These are phyloP conservation scores for Hypoxylon sp. DNA, from an alignment of 2,329 filamentous ascomycete species.

Conservation along the genomic window DNA sequence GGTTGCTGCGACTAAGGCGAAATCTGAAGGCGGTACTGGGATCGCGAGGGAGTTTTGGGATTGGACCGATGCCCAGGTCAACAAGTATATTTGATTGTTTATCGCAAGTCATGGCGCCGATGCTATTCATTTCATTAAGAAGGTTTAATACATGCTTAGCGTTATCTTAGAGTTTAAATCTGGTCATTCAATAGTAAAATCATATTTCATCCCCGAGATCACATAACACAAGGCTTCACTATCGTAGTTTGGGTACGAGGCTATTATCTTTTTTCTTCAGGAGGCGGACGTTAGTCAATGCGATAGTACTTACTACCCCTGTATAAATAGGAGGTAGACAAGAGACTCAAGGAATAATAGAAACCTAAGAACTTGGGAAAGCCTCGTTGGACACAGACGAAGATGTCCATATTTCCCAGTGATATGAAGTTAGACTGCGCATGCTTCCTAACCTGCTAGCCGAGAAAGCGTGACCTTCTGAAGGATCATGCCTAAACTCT, in stretches of 20 bases:
- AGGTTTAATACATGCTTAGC: neutral
- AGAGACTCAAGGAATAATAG: neutral
- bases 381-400: neutral
- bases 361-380: neutral
- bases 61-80: constrained; percentile 60
- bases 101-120: neutral
- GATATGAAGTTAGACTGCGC: neutral
- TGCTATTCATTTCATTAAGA: constrained; percentile 4
- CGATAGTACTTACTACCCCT: neutral
- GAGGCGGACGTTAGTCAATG: neutral
- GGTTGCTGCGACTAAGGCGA: constrained; percentile 49
- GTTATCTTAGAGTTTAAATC: neutral
- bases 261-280: too few species aligned
- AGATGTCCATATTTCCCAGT: neutral
- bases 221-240: too few species aligned
- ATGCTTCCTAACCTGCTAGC: neutral
- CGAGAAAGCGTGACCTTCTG: neutral
- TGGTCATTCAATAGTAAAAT: neutral
- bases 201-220: neutral
- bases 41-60: constrained; percentile 58
- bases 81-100: constrained; percentile 45
- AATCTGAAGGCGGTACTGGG: constrained; percentile 58
- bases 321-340: neutral
- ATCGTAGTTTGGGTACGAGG: too few species aligned
- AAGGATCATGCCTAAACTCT: neutral